Base-by-base conservation (phyloP, 805 yeast genomes). In the Yamadazyma scolyti region DNA sequence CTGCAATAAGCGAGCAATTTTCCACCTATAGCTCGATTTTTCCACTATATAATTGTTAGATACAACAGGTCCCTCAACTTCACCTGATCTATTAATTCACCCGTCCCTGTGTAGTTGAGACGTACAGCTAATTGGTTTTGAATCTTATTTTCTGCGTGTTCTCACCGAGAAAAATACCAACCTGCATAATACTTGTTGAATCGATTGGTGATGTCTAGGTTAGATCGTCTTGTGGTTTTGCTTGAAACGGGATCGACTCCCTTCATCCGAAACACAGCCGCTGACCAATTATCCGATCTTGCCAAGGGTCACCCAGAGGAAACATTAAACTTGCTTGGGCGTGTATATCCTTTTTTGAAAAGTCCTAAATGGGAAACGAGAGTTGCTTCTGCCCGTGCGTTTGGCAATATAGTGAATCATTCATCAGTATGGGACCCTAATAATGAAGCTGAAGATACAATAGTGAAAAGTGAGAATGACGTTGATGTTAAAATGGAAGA, bases 231-330 rank as follows among this genome's bases (percentile, higher is more conserved):
- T 36, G 79, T 75, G 39, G 62, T 75, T 37, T 44, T 76, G 24
- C 65, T 93, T 43, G 98, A 94, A 59, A 86, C 97, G 1, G 98
- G 98, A 8, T 86, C 96, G 9, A 87, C 97, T 4, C 85, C 85
- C 23, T 83, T 87, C 53, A 93, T 93, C 25, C 74, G 97, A 43
- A 87, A 86, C 50, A 86, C 96, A 7, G 99, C 98, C 1, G 97
- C 97, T 2, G 96, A 90, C 50, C 99, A 93, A 60, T 68, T 93
- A 43, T 86, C 96, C 4, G 97, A 90, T 44, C 70, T 94, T 22
- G 97, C 96, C 16, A 83, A 83, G 54, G 82, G 83, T 25, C 97
- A 93, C 50, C 96, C 97, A 0, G 97, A 90, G 50, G 97, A 93
- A 48, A 76, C 85, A 13, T 68, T 87, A 31, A 82, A 82, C 36